A percentile compares a stretch with the other conserved stretches of the same genome.
These are phyloP conservation scores for Apiospora aurea DNA, from an alignment of 2,329 filamentous ascomycete species.

Conservation along the genomic window DNA sequence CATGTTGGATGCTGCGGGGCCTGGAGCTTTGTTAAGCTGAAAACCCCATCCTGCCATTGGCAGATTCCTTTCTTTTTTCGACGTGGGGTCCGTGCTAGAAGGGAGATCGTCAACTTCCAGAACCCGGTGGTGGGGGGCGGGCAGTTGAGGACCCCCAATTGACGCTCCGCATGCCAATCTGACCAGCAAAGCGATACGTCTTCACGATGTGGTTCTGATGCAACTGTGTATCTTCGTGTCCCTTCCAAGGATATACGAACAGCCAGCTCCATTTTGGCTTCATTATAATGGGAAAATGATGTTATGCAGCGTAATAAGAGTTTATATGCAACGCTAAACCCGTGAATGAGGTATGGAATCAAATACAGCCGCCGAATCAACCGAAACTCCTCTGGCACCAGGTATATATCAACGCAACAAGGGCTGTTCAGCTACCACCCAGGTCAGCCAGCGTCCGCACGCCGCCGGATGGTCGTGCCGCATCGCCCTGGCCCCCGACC, in stretches of 20 bases:
- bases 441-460: constrained; percentile 62
- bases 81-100: constrained; percentile 11
- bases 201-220: neutral
- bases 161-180: neutral
- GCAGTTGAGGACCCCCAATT: neutral
- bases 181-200: neutral
- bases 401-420: neutral
- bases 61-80: neutral
- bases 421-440: constrained; percentile 39
- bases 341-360: constrained; percentile 10
- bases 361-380: constrained; percentile 9
- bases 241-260: neutral
- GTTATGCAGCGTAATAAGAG: neutral
- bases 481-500: neutral
- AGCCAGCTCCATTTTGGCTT: no score
- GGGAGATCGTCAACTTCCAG: constrained; percentile 3
- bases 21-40: constrained; percentile 7
- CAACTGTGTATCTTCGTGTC: neutral
- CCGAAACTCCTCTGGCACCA: neutral
- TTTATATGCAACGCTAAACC: neutral
- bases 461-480: constrained; percentile 37
- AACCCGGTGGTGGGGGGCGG: neutral
- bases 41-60: constrained; percentile 14
- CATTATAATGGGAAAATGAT: no score
- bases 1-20: constrained; percentile 10